Base-by-base conservation (phyloP, 768 basidiomycete species). In the Suillus discolor region DNA sequence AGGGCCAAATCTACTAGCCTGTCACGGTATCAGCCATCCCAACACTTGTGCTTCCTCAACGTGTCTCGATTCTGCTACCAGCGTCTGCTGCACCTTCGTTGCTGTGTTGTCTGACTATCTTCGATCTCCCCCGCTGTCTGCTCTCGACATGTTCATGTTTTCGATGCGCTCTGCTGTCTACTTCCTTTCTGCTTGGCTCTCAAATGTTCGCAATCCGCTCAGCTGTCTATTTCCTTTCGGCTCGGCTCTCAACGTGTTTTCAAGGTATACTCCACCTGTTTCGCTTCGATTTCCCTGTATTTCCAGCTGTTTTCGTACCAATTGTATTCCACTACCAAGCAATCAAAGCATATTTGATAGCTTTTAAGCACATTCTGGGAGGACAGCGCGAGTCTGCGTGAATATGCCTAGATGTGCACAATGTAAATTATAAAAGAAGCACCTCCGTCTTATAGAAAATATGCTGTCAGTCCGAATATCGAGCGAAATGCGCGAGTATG, bases 271-370 rank as follows among this genome's bases (percentile, higher is more conserved):
- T n/a, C 45, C 20, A n/a, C 45, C 45, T 45, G 45, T 45, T 45
- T n/a, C 20, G 1, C 45, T 11, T 11, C 45, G 0, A 20, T 45
- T 45, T 45, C 15, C 15, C 39, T 41, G 15, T 15, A n/a, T 41
- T 41, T 15, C 45, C 45, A 47, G n/a, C n/a, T 47, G n/a, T 11
- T 47, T 47, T 47, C 8, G n/a, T 47, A 23, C n/a, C 45, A 2
- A 23, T 23, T 47, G 45, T 47, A 23, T 23, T 47, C 45, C 2
- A n/a, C n/a, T 47, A 23, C 45, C n/a, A 47, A 47, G 2, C n/a
- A 47, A 47, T 47, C 45, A 47, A 23, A 47, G n/a, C 45, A 47
- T 47, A 47, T 47, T 47, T n/a, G n/a, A n/a, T n/a, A n/a, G n/a
- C n/a, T n/a, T n/a, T n/a, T 47, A 7, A 28, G 25, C 49, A 28